Conservation (phyloP, 2,329 filamentous ascomycete genomes). For the Ustulina deusta region DNA sequence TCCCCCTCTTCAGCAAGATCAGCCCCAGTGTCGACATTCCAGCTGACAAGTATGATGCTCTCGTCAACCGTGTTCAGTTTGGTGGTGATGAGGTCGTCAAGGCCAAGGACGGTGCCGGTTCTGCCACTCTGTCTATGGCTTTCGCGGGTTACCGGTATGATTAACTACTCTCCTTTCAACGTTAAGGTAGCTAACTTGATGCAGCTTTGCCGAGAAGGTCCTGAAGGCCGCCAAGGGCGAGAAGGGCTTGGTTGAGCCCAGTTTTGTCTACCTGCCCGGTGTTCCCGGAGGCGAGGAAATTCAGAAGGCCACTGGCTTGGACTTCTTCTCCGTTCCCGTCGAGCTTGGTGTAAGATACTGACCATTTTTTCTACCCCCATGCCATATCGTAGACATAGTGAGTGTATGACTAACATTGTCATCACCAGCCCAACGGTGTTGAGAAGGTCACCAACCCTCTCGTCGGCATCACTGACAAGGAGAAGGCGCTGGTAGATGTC, state of each 20-base stretch:
- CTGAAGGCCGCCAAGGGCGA: conserved; percentile 89
- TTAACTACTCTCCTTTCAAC: neutral
- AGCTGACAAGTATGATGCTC: conserved; percentile 86
- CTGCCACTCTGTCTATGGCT: conserved; percentile 93
- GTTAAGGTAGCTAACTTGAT: conserved; percentile 35
- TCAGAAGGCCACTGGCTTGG: conserved; percentile 82
- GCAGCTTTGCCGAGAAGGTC: conserved; percentile 91
- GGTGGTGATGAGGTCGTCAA: conserved; percentile 97
- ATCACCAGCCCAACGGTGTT: conserved; percentile 78
- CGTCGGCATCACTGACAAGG: conserved; percentile 80
- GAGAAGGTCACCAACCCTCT: conserved; percentile 89
- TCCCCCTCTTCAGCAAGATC: conserved; percentile 95
- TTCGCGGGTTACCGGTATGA: conserved; percentile 91
- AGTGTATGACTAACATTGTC: conserved; percentile 38
- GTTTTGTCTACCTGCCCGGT: conserved; percentile 94
- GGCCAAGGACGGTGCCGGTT: conserved; percentile 92
- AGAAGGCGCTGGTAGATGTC: conserved; percentile 86
- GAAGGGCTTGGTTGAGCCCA: conserved; percentile 93
- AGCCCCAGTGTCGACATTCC: conserved; percentile 84
- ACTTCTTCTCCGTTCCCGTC: conserved; percentile 97
- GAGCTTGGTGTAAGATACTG: conserved; percentile 85
- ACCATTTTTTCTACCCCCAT: conserved; percentile 13
- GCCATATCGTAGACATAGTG: conserved; percentile 11
- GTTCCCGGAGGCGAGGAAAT: conserved; percentile 89
- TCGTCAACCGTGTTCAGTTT: conserved; percentile 96